A percentile compares a stretch with the other conserved stretches of the same genome.
phyloP scores from a whole-genome alignment of 2,329 filamentous ascomycete species.

The Aspergillus cejpii region DNA sequence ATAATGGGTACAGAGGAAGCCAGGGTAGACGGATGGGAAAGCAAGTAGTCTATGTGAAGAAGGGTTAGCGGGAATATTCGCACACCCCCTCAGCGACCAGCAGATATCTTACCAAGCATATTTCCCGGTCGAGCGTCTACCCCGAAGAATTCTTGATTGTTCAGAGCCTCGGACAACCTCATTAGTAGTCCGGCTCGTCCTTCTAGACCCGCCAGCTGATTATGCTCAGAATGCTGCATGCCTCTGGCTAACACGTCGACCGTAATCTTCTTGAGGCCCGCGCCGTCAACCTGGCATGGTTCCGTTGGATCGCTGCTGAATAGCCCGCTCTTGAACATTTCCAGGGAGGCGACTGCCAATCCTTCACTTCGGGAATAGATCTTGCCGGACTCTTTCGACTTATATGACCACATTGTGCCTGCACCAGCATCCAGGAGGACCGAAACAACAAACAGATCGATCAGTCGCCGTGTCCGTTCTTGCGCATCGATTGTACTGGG shows the following conservation, averaged over 20 bases:
- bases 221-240: conserved; percentile 74
- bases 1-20: conserved; percentile 84
- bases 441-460: conserved; percentile 58
- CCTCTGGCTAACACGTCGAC: conserved; percentile 69
- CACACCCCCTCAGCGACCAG: not conserved
- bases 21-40: conserved; percentile 83
- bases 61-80: conserved; percentile 2
- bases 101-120: conserved; percentile 67
- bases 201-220: conserved; percentile 76
- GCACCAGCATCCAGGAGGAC: conserved; percentile 66
- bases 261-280: conserved; percentile 67
- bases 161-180: conserved; percentile 66
- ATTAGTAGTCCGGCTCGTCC: conserved; percentile 75
- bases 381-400: conserved; percentile 78
- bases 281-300: conserved; percentile 83
- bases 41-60: conserved; percentile 66
- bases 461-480: conserved; percentile 50
- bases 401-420: conserved; percentile 86
- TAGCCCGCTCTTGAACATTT: conserved; percentile 89
- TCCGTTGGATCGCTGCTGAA: conserved; percentile 79
- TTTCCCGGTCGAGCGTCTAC: conserved; percentile 79
- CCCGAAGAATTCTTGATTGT: conserved; percentile 78
- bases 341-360: conserved; percentile 66
- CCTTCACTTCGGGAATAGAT: conserved; percentile 81
- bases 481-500: conserved; percentile 43